These are phyloP conservation scores for Neoboletus subvelutipes DNA, from an alignment of 768 basidiomycete genomes.

Conservation along the genomic window DNA sequence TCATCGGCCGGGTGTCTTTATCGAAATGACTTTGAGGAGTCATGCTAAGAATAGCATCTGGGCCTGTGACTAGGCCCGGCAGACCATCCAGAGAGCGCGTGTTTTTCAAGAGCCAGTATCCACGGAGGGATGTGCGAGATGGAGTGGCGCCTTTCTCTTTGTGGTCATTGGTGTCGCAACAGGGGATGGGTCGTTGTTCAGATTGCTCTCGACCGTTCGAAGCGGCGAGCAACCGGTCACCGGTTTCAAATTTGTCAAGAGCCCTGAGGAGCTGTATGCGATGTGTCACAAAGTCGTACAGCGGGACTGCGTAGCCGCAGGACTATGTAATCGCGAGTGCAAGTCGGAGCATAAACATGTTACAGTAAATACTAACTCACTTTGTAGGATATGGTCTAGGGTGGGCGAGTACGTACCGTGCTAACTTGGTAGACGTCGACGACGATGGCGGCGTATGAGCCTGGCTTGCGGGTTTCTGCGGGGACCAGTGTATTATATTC, in stretches of 20 bases:
- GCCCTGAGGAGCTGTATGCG: slow-evolving; percentile 50
- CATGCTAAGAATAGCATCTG: slow-evolving; percentile 15
- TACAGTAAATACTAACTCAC: neutral
- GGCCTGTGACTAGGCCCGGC: slow-evolving; percentile 41
- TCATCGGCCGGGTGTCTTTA: slow-evolving; percentile 14
- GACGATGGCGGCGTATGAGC: slow-evolving; percentile 59
- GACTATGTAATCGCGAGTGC: slow-evolving; percentile 41
- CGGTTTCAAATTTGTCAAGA: slow-evolving; percentile 41
- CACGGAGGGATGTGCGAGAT: slow-evolving; percentile 41
- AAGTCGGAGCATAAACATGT: neutral
- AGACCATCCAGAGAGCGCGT: slow-evolving; percentile 55
- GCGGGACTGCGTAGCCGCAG: slow-evolving; percentile 65
- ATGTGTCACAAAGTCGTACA: slow-evolving; percentile 55
- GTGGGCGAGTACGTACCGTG: slow-evolving; percentile 34
- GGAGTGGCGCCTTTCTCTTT: slow-evolving; percentile 1
- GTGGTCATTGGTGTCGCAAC: slow-evolving; percentile 9
- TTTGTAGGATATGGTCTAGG: neutral
- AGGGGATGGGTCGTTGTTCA: neutral
- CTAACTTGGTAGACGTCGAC: slow-evolving; percentile 57
- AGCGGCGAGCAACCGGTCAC: slow-evolving; percentile 33
- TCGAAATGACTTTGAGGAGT: slow-evolving; percentile 21
- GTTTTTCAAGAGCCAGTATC: slow-evolving; percentile 55
- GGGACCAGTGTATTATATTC: slow-evolving; percentile 58
- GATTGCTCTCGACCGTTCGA: neutral
- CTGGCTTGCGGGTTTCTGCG: slow-evolving; percentile 45